A percentile compares a stretch with the other conserved stretches of the same genome.
phyloP scores from a whole-genome alignment of 2,329 filamentous ascomycete species.

The Hymenoscyphus scutula region DNA sequence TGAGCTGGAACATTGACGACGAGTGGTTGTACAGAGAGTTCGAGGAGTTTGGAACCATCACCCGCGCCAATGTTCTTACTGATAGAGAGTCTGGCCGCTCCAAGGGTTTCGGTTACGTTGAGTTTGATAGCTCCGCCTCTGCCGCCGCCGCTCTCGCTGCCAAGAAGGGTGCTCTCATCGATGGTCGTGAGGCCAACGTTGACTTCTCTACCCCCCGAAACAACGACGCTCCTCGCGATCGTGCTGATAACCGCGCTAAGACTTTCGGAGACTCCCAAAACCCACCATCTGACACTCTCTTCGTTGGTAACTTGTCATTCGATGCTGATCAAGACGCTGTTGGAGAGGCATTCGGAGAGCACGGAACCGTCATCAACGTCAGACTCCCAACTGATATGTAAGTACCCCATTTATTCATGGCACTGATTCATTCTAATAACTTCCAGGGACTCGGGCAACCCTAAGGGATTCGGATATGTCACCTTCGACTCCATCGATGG shows the following conservation, averaged over 20 bases:
- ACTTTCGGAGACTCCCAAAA: conserved; percentile 63
- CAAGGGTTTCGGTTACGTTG: conserved; percentile 73
- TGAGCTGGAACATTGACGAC: conserved; percentile 75
- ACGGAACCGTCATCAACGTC: conserved; percentile 62
- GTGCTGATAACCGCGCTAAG: conserved; percentile 50
- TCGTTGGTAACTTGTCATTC: conserved; percentile 71
- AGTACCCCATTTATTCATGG: conserved; percentile 21
- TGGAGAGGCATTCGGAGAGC: conserved; percentile 60
- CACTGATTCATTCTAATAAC: conserved; percentile 29
- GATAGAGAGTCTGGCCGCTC: conserved; percentile 65
- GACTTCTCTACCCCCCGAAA: conserved; percentile 66
- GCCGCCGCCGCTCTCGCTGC: conserved; percentile 62
- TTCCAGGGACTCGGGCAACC: conserved; percentile 56
- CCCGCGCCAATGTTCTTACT: conserved; percentile 63
- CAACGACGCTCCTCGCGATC: conserved; percentile 46
- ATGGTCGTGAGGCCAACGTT: conserved; percentile 66
- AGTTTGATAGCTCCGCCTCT: conserved; percentile 59
- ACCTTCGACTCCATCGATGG: conserved; percentile 67
- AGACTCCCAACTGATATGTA: conserved; percentile 66
- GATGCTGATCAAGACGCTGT: conserved; percentile 63
- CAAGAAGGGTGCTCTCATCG: conserved; percentile 63
- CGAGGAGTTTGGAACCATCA: conserved; percentile 64
- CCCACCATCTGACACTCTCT: conserved; percentile 65
- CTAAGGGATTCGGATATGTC: conserved; percentile 74
- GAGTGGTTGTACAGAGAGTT: conserved; percentile 69